These are phyloP conservation scores for Ceratonia siliqua DNA, from an alignment of 306 rosid species.

Conservation along the genomic window DNA sequence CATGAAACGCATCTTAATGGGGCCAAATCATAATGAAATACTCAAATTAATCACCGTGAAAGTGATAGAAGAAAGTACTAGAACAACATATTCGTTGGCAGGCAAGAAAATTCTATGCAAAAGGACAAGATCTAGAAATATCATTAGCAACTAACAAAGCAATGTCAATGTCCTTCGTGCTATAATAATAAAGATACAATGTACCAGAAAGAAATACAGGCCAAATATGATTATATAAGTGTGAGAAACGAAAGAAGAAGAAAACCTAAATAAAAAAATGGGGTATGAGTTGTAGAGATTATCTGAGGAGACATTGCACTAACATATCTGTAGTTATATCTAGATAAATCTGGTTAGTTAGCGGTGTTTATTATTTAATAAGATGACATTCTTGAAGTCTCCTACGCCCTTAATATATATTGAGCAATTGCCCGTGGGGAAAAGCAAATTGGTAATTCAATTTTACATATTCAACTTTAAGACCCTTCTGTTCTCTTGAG, in stretches of 20 bases:
- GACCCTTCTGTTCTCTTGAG: conserved; percentile 21
- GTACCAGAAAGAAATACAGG: conserved; percentile 24
- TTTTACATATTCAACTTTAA: conserved; percentile 26
- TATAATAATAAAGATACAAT: conserved; percentile 24
- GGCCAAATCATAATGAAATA: conserved; percentile 12
- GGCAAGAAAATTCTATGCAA: conserved; percentile 3
- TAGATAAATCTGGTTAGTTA: conserved; percentile 34
- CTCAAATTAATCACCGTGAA: not conserved
- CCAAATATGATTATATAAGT: conserved; percentile 29
- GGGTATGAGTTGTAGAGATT: conserved; percentile 46
- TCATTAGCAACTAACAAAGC: conserved; percentile 15
- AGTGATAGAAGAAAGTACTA: conserved; percentile 3
- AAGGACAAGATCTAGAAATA: conserved; percentile 24
- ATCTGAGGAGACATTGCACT: conserved; percentile 28
- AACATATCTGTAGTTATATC: conserved; percentile 17
- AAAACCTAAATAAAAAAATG: not conserved
- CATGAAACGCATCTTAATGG: not conserved
- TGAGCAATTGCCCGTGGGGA: conserved; percentile 18
- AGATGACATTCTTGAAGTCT: conserved; percentile 22
- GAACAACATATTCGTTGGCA: conserved; percentile 5
- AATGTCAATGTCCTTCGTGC: conserved; percentile 44
- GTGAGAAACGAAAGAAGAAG: not conserved
- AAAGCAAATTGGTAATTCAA: conserved; percentile 31
- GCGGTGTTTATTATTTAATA: conserved; percentile 9
- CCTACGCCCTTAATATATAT: conserved; percentile 23